phyloP scores from a whole-genome alignment of 306 rosid species.

The Sesbania bispinosa region DNA sequence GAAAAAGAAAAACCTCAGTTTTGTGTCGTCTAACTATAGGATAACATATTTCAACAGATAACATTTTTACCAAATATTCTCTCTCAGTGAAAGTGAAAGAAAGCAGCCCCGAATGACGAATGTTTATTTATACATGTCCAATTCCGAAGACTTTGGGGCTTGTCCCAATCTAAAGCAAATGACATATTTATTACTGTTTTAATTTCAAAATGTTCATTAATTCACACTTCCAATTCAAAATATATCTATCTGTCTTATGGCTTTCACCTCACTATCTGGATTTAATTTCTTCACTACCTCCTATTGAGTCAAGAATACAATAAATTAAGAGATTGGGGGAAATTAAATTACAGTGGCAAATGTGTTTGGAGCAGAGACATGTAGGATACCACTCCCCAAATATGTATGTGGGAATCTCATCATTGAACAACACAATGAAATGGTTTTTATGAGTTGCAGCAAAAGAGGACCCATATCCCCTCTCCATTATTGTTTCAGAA shows the following conservation, averaged over 20 bases:
- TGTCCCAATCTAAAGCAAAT: neutral
- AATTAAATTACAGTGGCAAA: conserved; percentile 16
- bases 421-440: conserved; percentile 43
- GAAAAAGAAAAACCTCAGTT: neutral
- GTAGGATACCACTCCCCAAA: conserved; percentile 43
- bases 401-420: conserved; percentile 41
- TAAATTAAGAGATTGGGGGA: neutral
- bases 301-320: too few species aligned
- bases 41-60: neutral
- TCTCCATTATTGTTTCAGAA: conserved; percentile 46
- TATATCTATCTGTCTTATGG: too few species aligned
- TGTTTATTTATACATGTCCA: too few species aligned
- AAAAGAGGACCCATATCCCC: conserved; percentile 38
- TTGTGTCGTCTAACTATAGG: neutral
- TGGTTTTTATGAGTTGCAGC: conserved; percentile 6
- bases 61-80: neutral
- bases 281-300: too few species aligned
- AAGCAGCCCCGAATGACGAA: too few species aligned
- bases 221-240: neutral
- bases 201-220: neutral
- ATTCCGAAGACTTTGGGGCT: too few species aligned
- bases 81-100: neutral
- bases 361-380: conserved; percentile 26
- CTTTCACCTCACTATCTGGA: too few species aligned
- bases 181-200: neutral